These are phyloP conservation scores for Byssochlamys sp. DNA, from an alignment of 2,329 filamentous ascomycete species.

Conservation along the genomic window DNA sequence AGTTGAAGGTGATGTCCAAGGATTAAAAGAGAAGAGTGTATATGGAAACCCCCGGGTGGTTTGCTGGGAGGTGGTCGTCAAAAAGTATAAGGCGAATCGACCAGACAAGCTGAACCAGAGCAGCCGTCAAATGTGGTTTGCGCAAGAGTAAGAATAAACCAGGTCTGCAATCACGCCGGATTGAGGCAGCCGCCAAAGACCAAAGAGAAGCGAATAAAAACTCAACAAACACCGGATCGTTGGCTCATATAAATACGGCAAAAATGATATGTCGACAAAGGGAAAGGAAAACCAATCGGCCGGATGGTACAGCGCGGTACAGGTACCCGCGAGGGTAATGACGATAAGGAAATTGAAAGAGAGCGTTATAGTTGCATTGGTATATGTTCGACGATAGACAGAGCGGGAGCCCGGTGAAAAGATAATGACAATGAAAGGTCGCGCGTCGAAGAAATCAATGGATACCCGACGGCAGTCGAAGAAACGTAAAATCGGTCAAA, in stretches of 20 bases:
- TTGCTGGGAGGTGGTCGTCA: background rate
- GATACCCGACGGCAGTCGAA: conserved; percentile 5
- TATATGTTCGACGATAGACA: conserved; percentile 18
- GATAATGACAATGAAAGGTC: conserved; percentile 12
- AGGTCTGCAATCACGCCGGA: conserved; percentile 9
- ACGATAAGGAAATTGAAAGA: conserved; percentile 25
- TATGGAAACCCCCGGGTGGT: background rate
- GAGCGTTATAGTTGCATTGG: conserved; percentile 35
- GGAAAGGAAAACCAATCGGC: conserved; percentile 11
- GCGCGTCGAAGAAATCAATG: conserved; percentile 13
- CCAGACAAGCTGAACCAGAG: conserved; percentile 14
- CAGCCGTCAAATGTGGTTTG: background rate
- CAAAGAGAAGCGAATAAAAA: conserved; percentile 7
- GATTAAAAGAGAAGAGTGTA: no score
- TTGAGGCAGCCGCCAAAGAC: conserved; percentile 6
- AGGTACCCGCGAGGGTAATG: conserved; percentile 17
- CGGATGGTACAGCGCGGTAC: conserved; percentile 18
- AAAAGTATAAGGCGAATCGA: conserved; percentile 14
- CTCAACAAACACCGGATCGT: conserved; percentile 12
- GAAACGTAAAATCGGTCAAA: background rate
- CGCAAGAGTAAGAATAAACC: background rate
- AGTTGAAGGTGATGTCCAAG: no score
- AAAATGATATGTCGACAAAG: conserved; percentile 17
- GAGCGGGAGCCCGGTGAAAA: conserved; percentile 9
- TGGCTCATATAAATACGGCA: conserved; percentile 19